phyloP scores from a whole-genome alignment of 768 basidiomycete genomes.

The Suillus sp. region DNA sequence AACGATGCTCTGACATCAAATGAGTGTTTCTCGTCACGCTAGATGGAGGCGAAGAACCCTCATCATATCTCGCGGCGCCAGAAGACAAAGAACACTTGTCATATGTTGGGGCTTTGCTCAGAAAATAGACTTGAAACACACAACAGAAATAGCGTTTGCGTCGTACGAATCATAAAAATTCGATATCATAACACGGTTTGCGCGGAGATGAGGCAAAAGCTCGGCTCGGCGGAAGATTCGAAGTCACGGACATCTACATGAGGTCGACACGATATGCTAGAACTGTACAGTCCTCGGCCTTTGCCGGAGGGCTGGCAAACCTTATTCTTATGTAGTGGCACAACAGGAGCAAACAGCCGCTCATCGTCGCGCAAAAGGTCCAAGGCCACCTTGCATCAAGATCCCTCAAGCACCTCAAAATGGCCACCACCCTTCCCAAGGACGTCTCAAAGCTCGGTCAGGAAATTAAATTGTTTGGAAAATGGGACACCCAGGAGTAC shows the following conservation, averaged over 20 bases:
- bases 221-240: background rate
- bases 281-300: conserved; percentile 35
- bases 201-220: background rate
- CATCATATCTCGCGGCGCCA: background rate
- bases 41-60: background rate
- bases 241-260: background rate
- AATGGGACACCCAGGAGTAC: conserved; percentile 98
- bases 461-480: conserved; percentile 96
- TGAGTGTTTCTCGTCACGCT: background rate
- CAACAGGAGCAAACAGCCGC: conserved; percentile 29
- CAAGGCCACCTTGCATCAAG: conserved; percentile 23
- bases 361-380: conserved; percentile 24
- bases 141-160: background rate
- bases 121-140: background rate
- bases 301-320: conserved; percentile 26
- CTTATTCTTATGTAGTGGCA: conserved; percentile 19
- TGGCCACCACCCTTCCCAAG: conserved; percentile 80
- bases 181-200: background rate
- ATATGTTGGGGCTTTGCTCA: background rate
- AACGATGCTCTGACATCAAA: background rate
- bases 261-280: background rate
- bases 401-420: conserved; percentile 46
- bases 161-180: background rate
- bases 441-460: conserved; percentile 79
- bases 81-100: background rate